These are phyloP conservation scores for Mucor racemosus DNA, from an alignment of 371 early-diverging fungal species.

Conservation along the genomic window DNA sequence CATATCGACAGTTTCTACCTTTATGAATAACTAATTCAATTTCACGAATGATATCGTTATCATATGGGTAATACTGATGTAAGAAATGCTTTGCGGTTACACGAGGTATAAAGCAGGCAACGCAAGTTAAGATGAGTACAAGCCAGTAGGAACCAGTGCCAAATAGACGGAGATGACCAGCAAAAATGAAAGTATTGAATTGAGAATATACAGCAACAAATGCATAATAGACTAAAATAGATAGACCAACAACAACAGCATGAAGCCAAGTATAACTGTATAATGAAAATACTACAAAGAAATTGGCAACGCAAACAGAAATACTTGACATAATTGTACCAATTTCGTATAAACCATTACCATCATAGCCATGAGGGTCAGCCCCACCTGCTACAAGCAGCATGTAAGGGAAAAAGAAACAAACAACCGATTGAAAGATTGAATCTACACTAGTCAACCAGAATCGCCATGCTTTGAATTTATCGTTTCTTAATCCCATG, in stretches of 20 bases:
- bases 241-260: constrained; percentile 58
- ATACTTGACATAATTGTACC: constrained; percentile 82
- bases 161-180: constrained; percentile 52
- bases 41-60: constrained; percentile 72
- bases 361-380: constrained; percentile 60
- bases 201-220: constrained; percentile 58
- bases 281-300: constrained; percentile 79
- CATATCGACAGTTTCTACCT: background rate
- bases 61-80: constrained; percentile 60
- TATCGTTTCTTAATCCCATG: constrained; percentile 82
- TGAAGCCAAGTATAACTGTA: constrained; percentile 82
- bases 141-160: constrained; percentile 61
- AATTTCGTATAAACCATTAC: constrained; percentile 71
- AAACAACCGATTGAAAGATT: constrained; percentile 87
- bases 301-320: constrained; percentile 79
- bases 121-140: constrained; percentile 49
- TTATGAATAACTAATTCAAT: constrained; percentile 40
- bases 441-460: constrained; percentile 85
- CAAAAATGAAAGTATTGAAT: constrained; percentile 47
- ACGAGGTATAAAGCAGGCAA: constrained; percentile 58
- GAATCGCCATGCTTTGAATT: constrained; percentile 85
- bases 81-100: constrained; percentile 47
- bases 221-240: constrained; percentile 52
- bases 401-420: constrained; percentile 77
- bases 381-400: constrained; percentile 52